Conservation (phyloP, 305 asterid genomes). For the Ruellia speciosa region DNA sequence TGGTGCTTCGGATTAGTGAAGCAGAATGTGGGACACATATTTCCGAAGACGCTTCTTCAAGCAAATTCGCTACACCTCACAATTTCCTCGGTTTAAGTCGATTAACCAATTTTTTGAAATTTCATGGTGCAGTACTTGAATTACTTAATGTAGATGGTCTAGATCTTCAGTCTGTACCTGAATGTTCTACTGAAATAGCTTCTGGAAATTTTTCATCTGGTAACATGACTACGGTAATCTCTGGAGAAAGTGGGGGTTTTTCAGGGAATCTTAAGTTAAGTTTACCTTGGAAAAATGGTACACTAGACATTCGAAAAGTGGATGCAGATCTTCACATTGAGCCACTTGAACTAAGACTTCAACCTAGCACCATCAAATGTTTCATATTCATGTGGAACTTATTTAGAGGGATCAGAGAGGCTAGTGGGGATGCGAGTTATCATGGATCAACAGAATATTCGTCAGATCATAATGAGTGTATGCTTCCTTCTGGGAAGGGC, state of each 20-base stretch:
- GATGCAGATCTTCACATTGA: conserved; percentile 78
- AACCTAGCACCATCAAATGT: conserved; percentile 60
- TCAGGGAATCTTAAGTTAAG: conserved; percentile 76
- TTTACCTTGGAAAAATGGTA: conserved; percentile 95
- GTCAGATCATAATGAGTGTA: conserved; percentile 33
- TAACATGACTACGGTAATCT: conserved; percentile 44
- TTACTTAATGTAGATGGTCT: conserved; percentile 51
- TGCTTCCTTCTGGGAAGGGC: conserved; percentile 35
- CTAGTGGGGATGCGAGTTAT: conserved; percentile 28
- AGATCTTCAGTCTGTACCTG: conserved; percentile 36
- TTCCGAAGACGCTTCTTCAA: conserved; percentile 56
- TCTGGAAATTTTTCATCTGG: conserved; percentile 36
- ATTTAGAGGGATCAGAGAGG: conserved; percentile 40
- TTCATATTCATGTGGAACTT: conserved; percentile 60
- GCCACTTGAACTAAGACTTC: conserved; percentile 68
- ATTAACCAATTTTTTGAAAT: conserved; percentile 61
- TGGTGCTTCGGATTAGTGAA: conserved; percentile 84
- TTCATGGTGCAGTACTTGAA: conserved; percentile 81
- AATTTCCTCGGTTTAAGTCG: conserved; percentile 73
- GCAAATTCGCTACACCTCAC: conserved; percentile 30
- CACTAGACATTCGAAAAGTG: conserved; percentile 71
- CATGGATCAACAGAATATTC: conserved; percentile 34
- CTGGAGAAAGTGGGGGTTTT: conserved; percentile 75
- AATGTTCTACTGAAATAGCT: conserved; percentile 31
- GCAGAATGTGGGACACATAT: conserved; percentile 75